phyloP scores from a whole-genome alignment of 345 rosid species.

The Nephelium lappaceum region DNA sequence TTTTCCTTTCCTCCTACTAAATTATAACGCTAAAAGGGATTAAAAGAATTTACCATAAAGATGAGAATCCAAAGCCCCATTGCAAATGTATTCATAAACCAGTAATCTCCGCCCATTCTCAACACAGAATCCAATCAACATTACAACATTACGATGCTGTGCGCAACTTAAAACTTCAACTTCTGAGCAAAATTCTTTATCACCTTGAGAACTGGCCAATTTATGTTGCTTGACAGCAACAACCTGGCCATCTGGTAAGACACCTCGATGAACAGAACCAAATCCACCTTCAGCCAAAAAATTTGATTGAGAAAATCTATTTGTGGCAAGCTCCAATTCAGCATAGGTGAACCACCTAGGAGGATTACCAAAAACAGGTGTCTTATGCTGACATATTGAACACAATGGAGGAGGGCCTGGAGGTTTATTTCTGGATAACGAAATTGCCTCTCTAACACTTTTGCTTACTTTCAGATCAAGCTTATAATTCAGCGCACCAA shows the following conservation, averaged over 20 bases:
- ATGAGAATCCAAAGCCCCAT: slow-evolving; percentile 90
- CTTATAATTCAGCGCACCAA: slow-evolving; percentile 40
- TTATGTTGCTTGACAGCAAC: slow-evolving; percentile 97
- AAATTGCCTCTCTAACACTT: slow-evolving; percentile 88
- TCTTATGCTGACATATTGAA: slow-evolving; percentile 89
- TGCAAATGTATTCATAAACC: slow-evolving; percentile 94
- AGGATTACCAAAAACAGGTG: slow-evolving; percentile 92
- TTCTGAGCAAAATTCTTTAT: slow-evolving; percentile 92
- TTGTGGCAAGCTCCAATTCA: slow-evolving; percentile 83
- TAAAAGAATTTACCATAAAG: slow-evolving; percentile 71
- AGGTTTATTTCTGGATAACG: slow-evolving; percentile 73
- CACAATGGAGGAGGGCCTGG: slow-evolving; percentile 96
- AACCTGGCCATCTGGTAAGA: slow-evolving; percentile 76
- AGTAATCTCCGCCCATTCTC: slow-evolving; percentile 89
- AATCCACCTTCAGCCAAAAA: slow-evolving; percentile 99
- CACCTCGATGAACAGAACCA: slow-evolving; percentile 94
- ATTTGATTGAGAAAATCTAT: slow-evolving; percentile 74
- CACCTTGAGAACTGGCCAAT: slow-evolving; percentile 96
- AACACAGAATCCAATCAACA: slow-evolving; percentile 85
- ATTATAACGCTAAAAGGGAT: slow-evolving; percentile 17
- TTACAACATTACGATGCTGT: slow-evolving; percentile 95
- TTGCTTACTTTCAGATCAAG: slow-evolving; percentile 62
- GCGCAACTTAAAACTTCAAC: slow-evolving; percentile 98
- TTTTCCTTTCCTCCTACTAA: too few species aligned
- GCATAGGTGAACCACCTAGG: slow-evolving; percentile 92